Base-by-base conservation (phyloP, 768 basidiomycete genomes). In the Rubroboletus pulcherrimus region DNA sequence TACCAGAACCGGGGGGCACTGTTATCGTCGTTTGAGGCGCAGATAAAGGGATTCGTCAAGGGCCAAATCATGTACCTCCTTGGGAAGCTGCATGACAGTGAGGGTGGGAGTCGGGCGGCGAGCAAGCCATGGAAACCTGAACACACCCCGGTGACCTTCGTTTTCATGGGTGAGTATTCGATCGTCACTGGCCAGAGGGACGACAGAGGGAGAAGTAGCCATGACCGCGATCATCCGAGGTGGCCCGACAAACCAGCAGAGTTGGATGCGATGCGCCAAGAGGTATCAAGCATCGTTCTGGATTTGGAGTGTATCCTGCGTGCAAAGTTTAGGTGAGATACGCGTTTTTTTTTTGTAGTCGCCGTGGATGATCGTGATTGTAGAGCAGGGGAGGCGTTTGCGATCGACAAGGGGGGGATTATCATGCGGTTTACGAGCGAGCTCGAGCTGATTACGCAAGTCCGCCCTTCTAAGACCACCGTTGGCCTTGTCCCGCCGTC, bases 91-190 rank as follows among this genome's bases (percentile, higher is more conserved):
- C 35, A 34, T n/a, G 48, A 53, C 24, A 12, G 21, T 4, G 34
- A 8, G 4, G 15, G 17, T 12, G n/a, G n/a, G 31, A n/a, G 11
- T 14, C 31, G 7, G 15, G 54, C 33, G 7, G 40, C 29, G 31
- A 15, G 42, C 24, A 33, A 15, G 4, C 11, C 38, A 12, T 49
- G 49, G 38, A 52, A 31, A 21, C 24, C 38, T 2, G 31, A 43
- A 2, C 11, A 17, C 2, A 6, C 42, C 7, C 57, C 57, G 14
- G 59, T 61, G 51, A 7, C 49, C 4, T 71, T 69, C 38, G 31
- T 47, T 4, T 69, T 71, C 30, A 48, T 53, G 15, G 68, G 67
- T 21, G 70, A 69, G 49, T 69, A 70, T 34, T 65, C 68, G 44
- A 37, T 59, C 38, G 57, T 69, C 17, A 57, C 51, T 0, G 62